phyloP scores from a whole-genome alignment of 2,329 filamentous ascomycete genomes.

The Cladosporium sp. region DNA sequence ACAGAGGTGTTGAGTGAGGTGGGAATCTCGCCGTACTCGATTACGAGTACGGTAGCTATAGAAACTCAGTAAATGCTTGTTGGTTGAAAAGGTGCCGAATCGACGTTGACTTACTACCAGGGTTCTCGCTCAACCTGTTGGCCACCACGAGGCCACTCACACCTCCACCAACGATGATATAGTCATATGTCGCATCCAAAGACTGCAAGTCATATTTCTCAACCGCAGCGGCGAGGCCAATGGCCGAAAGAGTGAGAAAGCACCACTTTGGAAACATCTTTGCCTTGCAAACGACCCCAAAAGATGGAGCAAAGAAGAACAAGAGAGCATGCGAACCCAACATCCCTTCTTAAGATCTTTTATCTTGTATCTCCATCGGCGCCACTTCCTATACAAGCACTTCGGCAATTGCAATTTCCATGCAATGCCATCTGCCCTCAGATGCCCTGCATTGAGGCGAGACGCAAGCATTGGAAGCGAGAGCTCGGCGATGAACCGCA shows the following conservation, averaged over 20 bases:
- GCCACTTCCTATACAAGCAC: too few species aligned
- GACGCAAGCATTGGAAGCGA: too few species aligned
- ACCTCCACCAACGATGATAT: conserved; percentile 38
- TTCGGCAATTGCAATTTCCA: too few species aligned
- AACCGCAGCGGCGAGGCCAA: not conserved
- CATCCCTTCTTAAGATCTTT: too few species aligned
- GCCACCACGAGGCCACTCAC: conserved; percentile 36
- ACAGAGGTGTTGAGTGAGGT: conserved; percentile 7
- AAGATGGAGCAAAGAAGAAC: too few species aligned
- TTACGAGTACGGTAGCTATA: conserved; percentile 5
- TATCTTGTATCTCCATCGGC: too few species aligned
- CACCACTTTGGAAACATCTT: too few species aligned
- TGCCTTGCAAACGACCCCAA: too few species aligned
- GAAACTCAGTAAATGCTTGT: not conserved
- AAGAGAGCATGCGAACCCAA: too few species aligned
- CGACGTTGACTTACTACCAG: not conserved
- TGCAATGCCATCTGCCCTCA: too few species aligned
- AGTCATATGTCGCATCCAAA: conserved; percentile 26
- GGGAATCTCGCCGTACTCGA: conserved; percentile 8
- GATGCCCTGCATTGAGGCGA: too few species aligned
- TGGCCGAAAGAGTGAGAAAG: not conserved
- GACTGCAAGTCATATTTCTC: conserved; percentile 3
- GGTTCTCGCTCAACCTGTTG: conserved; percentile 28
- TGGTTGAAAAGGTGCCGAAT: not conserved
- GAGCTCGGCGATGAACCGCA: too few species aligned